A percentile compares a stretch with the other conserved stretches of the same genome.
Conservation (phyloP, 352 stramenopile species). For the Globisporangium takayamanum region DNA sequence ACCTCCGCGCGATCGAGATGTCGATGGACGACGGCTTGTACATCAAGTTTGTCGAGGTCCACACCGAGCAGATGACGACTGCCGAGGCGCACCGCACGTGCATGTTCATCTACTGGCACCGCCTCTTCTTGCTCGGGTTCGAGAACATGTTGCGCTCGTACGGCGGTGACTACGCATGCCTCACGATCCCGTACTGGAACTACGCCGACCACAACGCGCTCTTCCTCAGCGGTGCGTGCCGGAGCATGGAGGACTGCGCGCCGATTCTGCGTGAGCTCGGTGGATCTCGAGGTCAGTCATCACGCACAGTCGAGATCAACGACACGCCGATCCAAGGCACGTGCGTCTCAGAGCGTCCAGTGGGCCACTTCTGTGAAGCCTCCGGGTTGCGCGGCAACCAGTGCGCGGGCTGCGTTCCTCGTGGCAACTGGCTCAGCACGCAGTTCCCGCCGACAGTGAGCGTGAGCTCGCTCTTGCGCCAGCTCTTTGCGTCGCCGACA, state of each 20-base stretch:
- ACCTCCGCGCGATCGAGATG: constrained; percentile 60
- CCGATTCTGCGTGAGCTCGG: constrained; percentile 64
- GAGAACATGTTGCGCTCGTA: constrained; percentile 84
- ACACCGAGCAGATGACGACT: constrained; percentile 81
- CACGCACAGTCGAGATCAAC: constrained; percentile 52
- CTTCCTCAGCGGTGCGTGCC: constrained; percentile 52
- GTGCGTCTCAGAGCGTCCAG: constrained; percentile 38
- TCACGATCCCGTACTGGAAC: constrained; percentile 86
- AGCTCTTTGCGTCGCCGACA: constrained; percentile 62
- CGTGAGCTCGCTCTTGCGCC: constrained; percentile 66
- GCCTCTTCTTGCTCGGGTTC: constrained; percentile 68
- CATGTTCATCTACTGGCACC: constrained; percentile 89
- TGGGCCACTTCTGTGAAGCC: constrained; percentile 77
- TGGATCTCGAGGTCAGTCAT: constrained; percentile 34
- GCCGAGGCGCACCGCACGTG: constrained; percentile 78
- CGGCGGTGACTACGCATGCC: constrained; percentile 72
- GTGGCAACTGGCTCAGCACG: constrained; percentile 47
- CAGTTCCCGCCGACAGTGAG: constrained; percentile 60
- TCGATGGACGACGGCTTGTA: constrained; percentile 82
- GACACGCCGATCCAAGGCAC: constrained; percentile 53
- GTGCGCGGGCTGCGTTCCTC: constrained; percentile 66
- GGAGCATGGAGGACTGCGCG: constrained; percentile 71
- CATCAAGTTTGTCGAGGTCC: constrained; percentile 85
- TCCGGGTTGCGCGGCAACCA: constrained; percentile 24
- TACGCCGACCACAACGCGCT: constrained; percentile 78